phyloP scores from a whole-genome alignment of 805 yeast genomes.

The Danielia reshetovae region DNA sequence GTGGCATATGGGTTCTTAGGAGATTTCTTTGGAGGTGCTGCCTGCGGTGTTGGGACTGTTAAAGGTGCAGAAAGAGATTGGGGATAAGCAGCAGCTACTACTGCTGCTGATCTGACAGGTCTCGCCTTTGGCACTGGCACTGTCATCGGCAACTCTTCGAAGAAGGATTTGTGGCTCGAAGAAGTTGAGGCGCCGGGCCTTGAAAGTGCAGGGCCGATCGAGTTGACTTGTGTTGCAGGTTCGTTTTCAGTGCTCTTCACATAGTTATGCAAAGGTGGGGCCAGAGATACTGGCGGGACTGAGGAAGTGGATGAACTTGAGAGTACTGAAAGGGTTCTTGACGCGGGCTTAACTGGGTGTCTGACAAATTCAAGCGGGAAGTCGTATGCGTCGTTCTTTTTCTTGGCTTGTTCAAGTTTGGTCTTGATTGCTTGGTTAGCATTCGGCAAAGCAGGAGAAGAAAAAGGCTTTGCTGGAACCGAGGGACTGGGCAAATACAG shows the following conservation, averaged over 20 bases:
- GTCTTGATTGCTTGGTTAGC: slow-evolving; percentile 3
- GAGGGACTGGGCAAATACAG: no score
- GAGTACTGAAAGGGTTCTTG: slow-evolving; percentile 31
- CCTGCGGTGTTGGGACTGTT: slow-evolving; percentile 5
- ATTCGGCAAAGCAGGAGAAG: slow-evolving; percentile 2
- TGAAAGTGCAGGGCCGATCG: background rate
- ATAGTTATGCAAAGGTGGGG: background rate
- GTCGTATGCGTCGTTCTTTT: slow-evolving; percentile 74
- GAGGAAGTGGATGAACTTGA: slow-evolving; percentile 6
- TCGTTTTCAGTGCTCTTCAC: background rate
- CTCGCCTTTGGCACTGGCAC: slow-evolving; percentile 25
- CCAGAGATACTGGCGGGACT: background rate
- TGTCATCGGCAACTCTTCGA: slow-evolving; percentile 53
- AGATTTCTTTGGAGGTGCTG: slow-evolving; percentile 13
- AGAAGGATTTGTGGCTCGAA: slow-evolving; percentile 40
- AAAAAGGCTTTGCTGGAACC: no score
- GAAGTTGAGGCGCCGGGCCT: slow-evolving; percentile 9
- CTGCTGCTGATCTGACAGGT: slow-evolving; percentile 30
- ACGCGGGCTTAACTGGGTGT: slow-evolving; percentile 35
- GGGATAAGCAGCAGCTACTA: slow-evolving; percentile 1
- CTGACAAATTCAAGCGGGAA: slow-evolving; percentile 54
- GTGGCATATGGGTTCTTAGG: slow-evolving; percentile 29
- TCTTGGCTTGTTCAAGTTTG: slow-evolving; percentile 45
- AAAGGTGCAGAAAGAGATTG: background rate
- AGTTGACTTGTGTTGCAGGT: slow-evolving; percentile 2